Conservation (phyloP, 2,329 filamentous ascomycete genomes). For the Zasmidium angulare region DNA sequence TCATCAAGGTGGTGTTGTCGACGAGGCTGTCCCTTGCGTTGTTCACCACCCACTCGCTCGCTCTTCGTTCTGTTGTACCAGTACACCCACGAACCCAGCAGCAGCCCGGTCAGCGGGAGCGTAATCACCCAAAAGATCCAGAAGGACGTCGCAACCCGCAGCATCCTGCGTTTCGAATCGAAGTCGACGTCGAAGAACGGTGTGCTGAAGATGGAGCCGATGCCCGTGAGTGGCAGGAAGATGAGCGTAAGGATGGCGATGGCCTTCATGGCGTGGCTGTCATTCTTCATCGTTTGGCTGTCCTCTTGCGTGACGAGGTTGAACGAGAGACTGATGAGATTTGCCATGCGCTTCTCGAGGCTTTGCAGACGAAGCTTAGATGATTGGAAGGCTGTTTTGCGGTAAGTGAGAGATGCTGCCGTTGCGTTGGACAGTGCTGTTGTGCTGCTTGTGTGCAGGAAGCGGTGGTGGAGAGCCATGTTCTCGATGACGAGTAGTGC, state of each 20-base stretch:
- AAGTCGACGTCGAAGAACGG: conserved; percentile 14
- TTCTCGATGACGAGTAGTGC: conserved; percentile 31
- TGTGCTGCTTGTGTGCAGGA: neutral
- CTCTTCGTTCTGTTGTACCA: conserved; percentile 9
- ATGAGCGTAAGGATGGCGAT: conserved; percentile 41
- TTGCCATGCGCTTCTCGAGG: conserved; percentile 39
- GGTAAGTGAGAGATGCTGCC: conserved; percentile 27
- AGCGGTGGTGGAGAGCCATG: conserved; percentile 28
- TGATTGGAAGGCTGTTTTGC: conserved; percentile 35
- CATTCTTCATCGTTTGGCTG: conserved; percentile 36
- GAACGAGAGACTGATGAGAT: conserved; percentile 41
- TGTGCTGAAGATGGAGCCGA: conserved; percentile 16
- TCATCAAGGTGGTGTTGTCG: neutral
- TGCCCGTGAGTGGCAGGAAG: conserved; percentile 31
- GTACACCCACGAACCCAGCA: conserved; percentile 9
- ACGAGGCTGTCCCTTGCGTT: neutral
- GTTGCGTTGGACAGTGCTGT: conserved; percentile 8
- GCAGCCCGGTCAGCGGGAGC: conserved; percentile 8
- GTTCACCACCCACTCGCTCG: neutral
- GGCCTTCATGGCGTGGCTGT: conserved; percentile 41
- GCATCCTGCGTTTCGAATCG: neutral
- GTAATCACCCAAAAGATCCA: conserved; percentile 21
- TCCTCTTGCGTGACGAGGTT: conserved; percentile 43
- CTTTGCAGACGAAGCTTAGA: conserved; percentile 37
- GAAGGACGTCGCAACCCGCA: conserved; percentile 10